Evolutionary conservation across 352 stramenopile species (phyloP).

Genomic region (Saprolegnia diclina): DNA sequence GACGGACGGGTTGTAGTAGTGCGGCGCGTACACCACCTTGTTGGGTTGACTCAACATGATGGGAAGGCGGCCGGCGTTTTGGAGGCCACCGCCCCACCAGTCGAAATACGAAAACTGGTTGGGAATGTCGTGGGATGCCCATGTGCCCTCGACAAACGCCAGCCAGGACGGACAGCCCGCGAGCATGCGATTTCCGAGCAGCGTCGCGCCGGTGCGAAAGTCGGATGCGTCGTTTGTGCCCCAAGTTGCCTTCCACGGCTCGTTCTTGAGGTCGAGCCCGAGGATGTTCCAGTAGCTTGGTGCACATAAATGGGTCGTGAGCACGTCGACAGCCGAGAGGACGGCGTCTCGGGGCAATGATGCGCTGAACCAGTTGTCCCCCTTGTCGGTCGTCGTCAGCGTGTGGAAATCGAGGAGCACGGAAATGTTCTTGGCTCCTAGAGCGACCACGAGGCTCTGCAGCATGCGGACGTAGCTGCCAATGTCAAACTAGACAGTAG

Average conservation of each 20-base stretch:
- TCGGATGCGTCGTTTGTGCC: conserved; percentile 37
- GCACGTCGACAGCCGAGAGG: conserved; percentile 39
- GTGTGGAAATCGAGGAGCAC: conserved; percentile 67
- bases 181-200: conserved; percentile 60
- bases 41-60: conserved; percentile 39
- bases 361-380: conserved; percentile 51
- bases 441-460: conserved; percentile 42
- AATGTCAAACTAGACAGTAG: conserved; percentile 36
- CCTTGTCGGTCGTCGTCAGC: conserved; percentile 36
- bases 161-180: conserved; percentile 53
- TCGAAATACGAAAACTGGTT: conserved; percentile 49
- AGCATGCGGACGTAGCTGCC: conserved; percentile 51
- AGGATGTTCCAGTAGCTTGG: conserved; percentile 59
- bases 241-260: conserved; percentile 54
- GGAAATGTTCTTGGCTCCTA: conserved; percentile 47
- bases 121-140: conserved; percentile 35
- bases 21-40: conserved; percentile 57
- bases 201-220: conserved; percentile 51
- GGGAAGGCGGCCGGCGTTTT: conserved; percentile 36
- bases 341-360: conserved; percentile 46
- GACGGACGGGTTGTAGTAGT: conserved; percentile 68
- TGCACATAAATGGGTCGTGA: conserved; percentile 47
- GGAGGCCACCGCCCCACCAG: conserved; percentile 55
- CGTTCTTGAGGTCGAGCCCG: conserved; percentile 59
- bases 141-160: conserved; percentile 57